These are phyloP conservation scores for Pichia eremophila DNA, from an alignment of 805 yeast genomes.

Conservation along the genomic window DNA sequence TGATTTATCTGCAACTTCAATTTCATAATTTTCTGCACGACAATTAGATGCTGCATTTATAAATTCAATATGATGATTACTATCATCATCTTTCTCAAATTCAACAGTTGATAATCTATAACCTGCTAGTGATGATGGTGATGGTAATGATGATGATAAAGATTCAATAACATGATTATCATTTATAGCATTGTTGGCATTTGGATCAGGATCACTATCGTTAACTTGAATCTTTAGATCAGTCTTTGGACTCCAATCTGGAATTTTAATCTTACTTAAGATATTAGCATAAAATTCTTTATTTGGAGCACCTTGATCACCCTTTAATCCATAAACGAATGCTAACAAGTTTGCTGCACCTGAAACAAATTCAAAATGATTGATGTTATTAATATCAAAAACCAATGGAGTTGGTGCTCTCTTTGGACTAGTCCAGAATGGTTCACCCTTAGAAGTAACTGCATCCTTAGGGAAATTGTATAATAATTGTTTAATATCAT, in stretches of 20 bases:
- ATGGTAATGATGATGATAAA: conserved; percentile 74
- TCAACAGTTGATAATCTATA: conserved; percentile 83
- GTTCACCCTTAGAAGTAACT: conserved; percentile 78
- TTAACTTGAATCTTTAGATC: conserved; percentile 74
- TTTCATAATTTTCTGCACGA: conserved; percentile 85
- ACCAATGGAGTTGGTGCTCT: conserved; percentile 85
- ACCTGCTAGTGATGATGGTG: conserved; percentile 82
- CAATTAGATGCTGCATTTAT: conserved; percentile 93
- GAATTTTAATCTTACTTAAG: conserved; percentile 38
- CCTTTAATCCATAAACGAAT: conserved; percentile 80
- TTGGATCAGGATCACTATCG: conserved; percentile 86
- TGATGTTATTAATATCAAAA: conserved; percentile 65
- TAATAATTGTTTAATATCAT: conserved; percentile 82
- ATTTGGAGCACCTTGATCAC: conserved; percentile 46
- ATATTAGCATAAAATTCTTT: conserved; percentile 43
- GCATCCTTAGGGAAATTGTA: conserved; percentile 95
- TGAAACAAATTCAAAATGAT: conserved; percentile 74
- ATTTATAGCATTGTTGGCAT: conserved; percentile 26
- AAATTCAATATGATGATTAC: conserved; percentile 93
- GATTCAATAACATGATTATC: conserved; percentile 59
- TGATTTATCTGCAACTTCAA: conserved; percentile 79
- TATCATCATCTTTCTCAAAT: conserved; percentile 96
- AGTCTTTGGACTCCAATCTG: conserved; percentile 66
- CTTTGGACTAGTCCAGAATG: conserved; percentile 97
- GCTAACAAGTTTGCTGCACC: conserved; percentile 92